Percentiles rank a stretch among this genome's conserved stretches.
phyloP scores from a whole-genome alignment of 768 basidiomycete genomes.

The Termitomyces heimii region DNA sequence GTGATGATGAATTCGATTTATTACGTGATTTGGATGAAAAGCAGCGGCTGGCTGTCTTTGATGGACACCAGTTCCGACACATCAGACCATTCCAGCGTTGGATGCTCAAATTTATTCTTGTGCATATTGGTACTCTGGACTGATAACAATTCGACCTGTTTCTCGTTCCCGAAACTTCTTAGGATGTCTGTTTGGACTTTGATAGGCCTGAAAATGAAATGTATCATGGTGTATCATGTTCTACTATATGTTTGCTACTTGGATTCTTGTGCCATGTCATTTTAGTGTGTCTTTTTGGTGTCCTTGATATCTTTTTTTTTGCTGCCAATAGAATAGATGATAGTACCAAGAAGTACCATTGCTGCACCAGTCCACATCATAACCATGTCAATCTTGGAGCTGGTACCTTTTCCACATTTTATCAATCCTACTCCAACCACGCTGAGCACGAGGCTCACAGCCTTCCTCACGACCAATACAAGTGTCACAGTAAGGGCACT shows the following conservation, averaged over 20 bases:
- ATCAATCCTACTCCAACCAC: constrained; percentile 37
- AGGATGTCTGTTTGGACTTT: neutral
- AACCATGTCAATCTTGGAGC: constrained; percentile 26
- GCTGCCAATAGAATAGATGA: constrained; percentile 54
- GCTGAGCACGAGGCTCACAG: constrained; percentile 69
- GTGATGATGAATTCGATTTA: neutral
- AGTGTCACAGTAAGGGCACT: constrained; percentile 74
- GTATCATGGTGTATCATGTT: neutral
- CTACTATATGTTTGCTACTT: neutral
- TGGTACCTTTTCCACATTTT: constrained; percentile 12
- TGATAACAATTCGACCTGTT: neutral
- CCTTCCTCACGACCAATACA: constrained; percentile 77
- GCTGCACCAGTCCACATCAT: constrained; percentile 68
- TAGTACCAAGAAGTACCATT: constrained; percentile 65
- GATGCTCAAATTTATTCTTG: neutral
- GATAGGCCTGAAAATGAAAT: neutral
- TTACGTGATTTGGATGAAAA: neutral
- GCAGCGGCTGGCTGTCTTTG: neutral
- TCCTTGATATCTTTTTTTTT: constrained; percentile 17
- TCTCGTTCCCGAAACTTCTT: neutral
- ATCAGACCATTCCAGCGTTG: neutral
- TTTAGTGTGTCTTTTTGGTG: constrained; percentile 12
- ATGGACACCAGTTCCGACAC: neutral
- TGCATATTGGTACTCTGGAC: neutral
- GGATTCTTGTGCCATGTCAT: neutral